Evolutionary conservation across 2,329 filamentous ascomycete genomes (phyloP).

Genomic region (Rutstroemia sp.): DNA sequence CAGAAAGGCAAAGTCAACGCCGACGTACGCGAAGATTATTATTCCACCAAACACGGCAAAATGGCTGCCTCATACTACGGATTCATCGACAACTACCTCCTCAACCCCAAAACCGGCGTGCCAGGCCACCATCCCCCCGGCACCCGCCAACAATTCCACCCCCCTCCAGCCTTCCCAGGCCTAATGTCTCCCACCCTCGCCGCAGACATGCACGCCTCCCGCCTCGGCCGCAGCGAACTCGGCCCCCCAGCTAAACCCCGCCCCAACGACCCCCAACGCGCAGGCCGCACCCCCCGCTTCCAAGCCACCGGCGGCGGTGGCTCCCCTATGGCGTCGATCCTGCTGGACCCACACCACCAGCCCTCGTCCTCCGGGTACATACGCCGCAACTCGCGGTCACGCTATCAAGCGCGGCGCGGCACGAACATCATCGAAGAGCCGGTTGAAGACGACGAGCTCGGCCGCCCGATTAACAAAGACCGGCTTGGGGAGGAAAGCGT

Average conservation of each 20-base stretch:
- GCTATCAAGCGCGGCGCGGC: slow-evolving; percentile 36
- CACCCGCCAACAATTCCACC: slow-evolving; percentile 57
- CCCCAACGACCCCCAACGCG: slow-evolving; percentile 25
- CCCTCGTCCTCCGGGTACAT: slow-evolving; percentile 44
- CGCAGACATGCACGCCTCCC: slow-evolving; percentile 48
- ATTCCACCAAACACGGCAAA: slow-evolving; percentile 90
- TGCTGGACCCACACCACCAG: slow-evolving; percentile 71
- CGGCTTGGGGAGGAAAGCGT: slow-evolving; percentile 24
- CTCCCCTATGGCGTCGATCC: slow-evolving; percentile 61
- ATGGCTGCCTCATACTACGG: slow-evolving; percentile 97
- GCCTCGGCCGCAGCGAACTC: slow-evolving; percentile 38
- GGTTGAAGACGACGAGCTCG: slow-evolving; percentile 41
- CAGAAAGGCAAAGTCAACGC: slow-evolving; percentile 30
- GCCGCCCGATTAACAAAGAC: not conserved
- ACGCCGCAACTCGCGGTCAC: slow-evolving; percentile 39
- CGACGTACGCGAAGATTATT: slow-evolving; percentile 82
- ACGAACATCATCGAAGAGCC: slow-evolving; percentile 50
- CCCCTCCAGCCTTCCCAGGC: slow-evolving; percentile 67
- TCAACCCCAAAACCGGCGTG: slow-evolving; percentile 62
- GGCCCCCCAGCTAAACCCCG: slow-evolving; percentile 36
- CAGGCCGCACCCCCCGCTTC: slow-evolving; percentile 37
- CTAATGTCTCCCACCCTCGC: slow-evolving; percentile 55
- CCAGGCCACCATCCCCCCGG: slow-evolving; percentile 52
- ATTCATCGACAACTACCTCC: slow-evolving; percentile 86
- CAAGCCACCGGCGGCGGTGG: slow-evolving; percentile 31